Evolutionary conservation across 306 rosid genomes (phyloP).

Genomic region (Trifolium pratense): DNA sequence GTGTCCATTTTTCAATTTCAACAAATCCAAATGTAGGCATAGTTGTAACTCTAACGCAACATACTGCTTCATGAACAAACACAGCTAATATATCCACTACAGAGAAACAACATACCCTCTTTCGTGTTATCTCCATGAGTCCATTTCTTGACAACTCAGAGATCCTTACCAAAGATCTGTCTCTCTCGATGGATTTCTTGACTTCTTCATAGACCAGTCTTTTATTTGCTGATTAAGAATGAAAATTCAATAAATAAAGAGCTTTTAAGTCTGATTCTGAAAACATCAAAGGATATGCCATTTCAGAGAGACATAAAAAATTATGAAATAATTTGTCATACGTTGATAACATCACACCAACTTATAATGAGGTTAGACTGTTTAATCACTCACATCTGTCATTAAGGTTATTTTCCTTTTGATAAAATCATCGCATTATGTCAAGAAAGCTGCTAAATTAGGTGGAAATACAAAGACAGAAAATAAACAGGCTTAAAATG

Average conservation of each 20-base stretch:
- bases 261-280: constrained; percentile 34
- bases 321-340: constrained; percentile 9
- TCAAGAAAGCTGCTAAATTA: background rate
- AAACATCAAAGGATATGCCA: constrained; percentile 29
- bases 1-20: constrained; percentile 16
- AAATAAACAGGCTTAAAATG: background rate
- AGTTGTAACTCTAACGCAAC: constrained; percentile 29
- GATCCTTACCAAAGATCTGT: constrained; percentile 88
- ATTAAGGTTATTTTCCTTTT: constrained; percentile 1
- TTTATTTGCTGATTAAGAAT: constrained; percentile 70
- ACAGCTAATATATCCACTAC: constrained; percentile 32
- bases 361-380: constrained; percentile 33
- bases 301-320: constrained; percentile 36
- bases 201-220: constrained; percentile 95
- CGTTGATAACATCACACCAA: constrained; percentile 28
- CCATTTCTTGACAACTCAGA: constrained; percentile 93
- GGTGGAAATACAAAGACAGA: constrained; percentile 10
- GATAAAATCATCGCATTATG: background rate
- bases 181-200: constrained; percentile 92
- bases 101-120: constrained; percentile 70
- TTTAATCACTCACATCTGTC: background rate
- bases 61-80: constrained; percentile 6
- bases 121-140: constrained; percentile 97
- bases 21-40: constrained; percentile 25
- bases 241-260: constrained; percentile 31